These are phyloP conservation scores for Clitopilus passeckerianus DNA, from an alignment of 768 basidiomycete species.

Conservation along the genomic window DNA sequence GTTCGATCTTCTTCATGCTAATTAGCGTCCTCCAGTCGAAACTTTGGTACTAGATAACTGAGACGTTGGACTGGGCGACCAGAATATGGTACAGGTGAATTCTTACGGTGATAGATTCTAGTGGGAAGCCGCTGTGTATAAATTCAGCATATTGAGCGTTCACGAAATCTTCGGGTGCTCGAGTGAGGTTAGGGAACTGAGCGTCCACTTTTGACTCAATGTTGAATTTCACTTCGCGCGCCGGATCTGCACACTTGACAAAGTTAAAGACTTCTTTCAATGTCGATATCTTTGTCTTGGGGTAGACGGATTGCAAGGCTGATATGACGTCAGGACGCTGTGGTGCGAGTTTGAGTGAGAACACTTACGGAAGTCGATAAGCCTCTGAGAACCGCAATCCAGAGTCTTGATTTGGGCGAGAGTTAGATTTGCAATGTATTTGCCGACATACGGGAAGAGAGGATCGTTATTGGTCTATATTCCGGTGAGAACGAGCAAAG, in stretches of 20 bases:
- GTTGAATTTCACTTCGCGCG: slow-evolving; percentile 62
- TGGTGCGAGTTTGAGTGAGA: background rate
- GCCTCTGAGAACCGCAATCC: slow-evolving; percentile 73
- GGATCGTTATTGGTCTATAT: slow-evolving; percentile 52
- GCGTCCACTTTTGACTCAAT: slow-evolving; percentile 77
- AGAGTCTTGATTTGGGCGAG: slow-evolving; percentile 75
- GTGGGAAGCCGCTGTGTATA: slow-evolving; percentile 50
- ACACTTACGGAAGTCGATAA: slow-evolving; percentile 50
- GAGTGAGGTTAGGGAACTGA: slow-evolving; percentile 44
- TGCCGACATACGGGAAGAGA: slow-evolving; percentile 71
- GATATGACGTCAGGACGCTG: background rate
- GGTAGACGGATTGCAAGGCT: slow-evolving; percentile 65
- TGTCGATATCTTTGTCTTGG: slow-evolving; percentile 68
- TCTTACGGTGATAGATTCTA: slow-evolving; percentile 56
- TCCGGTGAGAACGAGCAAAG: background rate
- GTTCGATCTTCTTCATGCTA: slow-evolving; percentile 68
- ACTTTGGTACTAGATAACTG: slow-evolving; percentile 57
- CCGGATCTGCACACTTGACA: slow-evolving; percentile 65
- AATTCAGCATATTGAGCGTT: slow-evolving; percentile 56
- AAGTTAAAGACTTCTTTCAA: slow-evolving; percentile 73
- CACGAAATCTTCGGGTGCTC: slow-evolving; percentile 56
- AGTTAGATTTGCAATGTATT: slow-evolving; percentile 71
- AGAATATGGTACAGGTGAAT: background rate
- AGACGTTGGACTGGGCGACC: background rate
- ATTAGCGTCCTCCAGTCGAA: slow-evolving; percentile 79